Evolutionary conservation across 768 basidiomycete species (phyloP).

Genomic region (Mycena vitilis): DNA sequence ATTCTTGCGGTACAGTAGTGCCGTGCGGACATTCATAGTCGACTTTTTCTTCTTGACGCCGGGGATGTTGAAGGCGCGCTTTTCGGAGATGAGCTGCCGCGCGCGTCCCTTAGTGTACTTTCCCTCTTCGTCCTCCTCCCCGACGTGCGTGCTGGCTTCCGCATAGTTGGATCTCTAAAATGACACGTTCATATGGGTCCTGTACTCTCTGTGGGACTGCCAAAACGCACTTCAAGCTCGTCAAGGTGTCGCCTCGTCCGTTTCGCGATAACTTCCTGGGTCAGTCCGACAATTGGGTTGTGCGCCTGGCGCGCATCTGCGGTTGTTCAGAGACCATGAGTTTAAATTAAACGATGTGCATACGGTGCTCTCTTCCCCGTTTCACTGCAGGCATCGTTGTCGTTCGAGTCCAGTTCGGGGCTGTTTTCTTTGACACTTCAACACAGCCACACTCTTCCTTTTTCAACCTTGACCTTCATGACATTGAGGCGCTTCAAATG

Average conservation of each 20-base stretch:
- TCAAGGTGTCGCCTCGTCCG: conserved; percentile 83
- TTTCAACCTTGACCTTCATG: too few species aligned
- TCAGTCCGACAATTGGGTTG: conserved; percentile 53
- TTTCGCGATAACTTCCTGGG: conserved; percentile 78
- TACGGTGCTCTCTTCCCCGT: conserved; percentile 34
- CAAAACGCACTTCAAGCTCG: conserved; percentile 77
- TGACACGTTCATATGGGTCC: conserved; percentile 12
- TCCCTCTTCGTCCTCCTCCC: conserved; percentile 32
- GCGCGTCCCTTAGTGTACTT: conserved; percentile 37
- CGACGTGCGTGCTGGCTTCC: conserved; percentile 40
- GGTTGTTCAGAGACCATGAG: not conserved
- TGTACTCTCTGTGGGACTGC: not conserved
- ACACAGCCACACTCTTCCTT: too few species aligned
- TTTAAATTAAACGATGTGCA: not conserved
- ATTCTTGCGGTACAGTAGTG: conserved; percentile 70
- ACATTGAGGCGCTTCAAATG: too few species aligned
- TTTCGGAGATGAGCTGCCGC: conserved; percentile 35
- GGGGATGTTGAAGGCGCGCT: conserved; percentile 31
- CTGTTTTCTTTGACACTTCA: too few species aligned
- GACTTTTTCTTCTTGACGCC: conserved; percentile 67
- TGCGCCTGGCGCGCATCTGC: conserved; percentile 64
- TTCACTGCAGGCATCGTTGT: conserved; percentile 27
- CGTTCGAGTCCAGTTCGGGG: too few species aligned
- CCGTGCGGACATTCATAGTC: conserved; percentile 82
- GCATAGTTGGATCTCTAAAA: conserved; percentile 81